phyloP scores from a whole-genome alignment of 306 rosid genomes.

The Cicer chorassanicum region DNA sequence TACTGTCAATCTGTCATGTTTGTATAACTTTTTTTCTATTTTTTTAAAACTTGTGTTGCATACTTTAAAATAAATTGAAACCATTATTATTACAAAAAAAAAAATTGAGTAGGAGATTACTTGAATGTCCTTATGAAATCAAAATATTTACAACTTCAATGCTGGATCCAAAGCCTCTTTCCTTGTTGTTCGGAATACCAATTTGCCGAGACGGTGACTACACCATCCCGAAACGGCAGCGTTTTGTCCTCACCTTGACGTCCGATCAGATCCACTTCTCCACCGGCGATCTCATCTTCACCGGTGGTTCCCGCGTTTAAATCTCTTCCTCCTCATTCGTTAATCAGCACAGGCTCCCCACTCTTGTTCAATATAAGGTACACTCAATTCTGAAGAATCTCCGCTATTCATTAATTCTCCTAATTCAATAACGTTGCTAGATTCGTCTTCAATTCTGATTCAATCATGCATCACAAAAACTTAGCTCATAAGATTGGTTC shows the following conservation, averaged over 20 bases:
- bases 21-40: no score
- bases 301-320: conserved; percentile 36
- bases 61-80: no score
- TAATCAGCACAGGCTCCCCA: conserved; percentile 19
- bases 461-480: conserved; percentile 16
- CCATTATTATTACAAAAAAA: no score
- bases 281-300: conserved; percentile 58
- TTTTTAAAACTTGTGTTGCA: no score
- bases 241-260: conserved; percentile 38
- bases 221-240: conserved; percentile 48
- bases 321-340: conserved; percentile 37
- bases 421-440: conserved; percentile 21
- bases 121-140: conserved; percentile 21
- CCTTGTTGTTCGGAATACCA: conserved; percentile 11
- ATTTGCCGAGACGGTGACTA: conserved; percentile 20
- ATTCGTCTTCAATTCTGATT: conserved; percentile 22
- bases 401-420: background rate
- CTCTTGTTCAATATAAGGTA: conserved; percentile 35
- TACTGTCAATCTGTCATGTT: no score
- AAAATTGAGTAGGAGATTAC: conserved; percentile 9
- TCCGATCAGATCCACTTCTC: conserved; percentile 49
- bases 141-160: conserved; percentile 8
- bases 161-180: conserved; percentile 41
- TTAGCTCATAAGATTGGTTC: conserved; percentile 1
- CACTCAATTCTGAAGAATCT: conserved; percentile 35